Evolutionary conservation across 2,329 filamentous ascomycete genomes (phyloP), one percentile per base, ranked within the genome.

Genomic region (Nemania diffusa): DNA sequence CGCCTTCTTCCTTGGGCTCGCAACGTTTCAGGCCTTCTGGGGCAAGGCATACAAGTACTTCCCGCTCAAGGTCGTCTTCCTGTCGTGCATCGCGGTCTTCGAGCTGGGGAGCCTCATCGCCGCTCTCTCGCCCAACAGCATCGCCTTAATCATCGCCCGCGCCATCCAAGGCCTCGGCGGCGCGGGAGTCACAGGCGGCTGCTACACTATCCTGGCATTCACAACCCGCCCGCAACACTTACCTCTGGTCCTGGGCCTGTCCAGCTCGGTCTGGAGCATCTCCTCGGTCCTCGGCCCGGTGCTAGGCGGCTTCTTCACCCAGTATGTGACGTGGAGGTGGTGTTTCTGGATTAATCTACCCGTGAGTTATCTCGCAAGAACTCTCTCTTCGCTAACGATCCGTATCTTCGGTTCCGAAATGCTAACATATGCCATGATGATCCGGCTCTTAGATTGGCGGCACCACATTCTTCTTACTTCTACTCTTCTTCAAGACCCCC

Each of bases 241-340:
- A 17, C 52, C 32, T 40, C 4, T 56, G 1, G 3, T 37, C n/a
- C 7, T 42, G 15, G 52, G 32, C 11, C 29, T 56, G 52, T 11
- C 32, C 2, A 56, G 52, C 24, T 56, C 52, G 11, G 32, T 56
- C 52, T 56, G n/a, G 29, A 42, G 32, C 13, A 32, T 56, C 5
- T 37, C 52, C 2, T 56, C 52, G 4, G 52, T 56, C 11, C 32
- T 56, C 1, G 52, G 52, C 9, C 52, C 52, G 1, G 22, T 56
- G 29, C 29, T 56, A 1, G 52, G 52, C 32, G 52, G 52, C 29
- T 9, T 42, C 9, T 56, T 56, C 20, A 56, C 52, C 9, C 52
- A 56, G 17, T 40, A 56, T 56, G 34, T 56, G 34, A 56, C 52
- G 3, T 56, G 52, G 52, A 37, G 52, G n/a, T 56, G 52, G 52